These are phyloP conservation scores for Besnoitia besnoiti DNA, from an alignment of 169 alveolate genomes.

Conservation along the genomic window DNA sequence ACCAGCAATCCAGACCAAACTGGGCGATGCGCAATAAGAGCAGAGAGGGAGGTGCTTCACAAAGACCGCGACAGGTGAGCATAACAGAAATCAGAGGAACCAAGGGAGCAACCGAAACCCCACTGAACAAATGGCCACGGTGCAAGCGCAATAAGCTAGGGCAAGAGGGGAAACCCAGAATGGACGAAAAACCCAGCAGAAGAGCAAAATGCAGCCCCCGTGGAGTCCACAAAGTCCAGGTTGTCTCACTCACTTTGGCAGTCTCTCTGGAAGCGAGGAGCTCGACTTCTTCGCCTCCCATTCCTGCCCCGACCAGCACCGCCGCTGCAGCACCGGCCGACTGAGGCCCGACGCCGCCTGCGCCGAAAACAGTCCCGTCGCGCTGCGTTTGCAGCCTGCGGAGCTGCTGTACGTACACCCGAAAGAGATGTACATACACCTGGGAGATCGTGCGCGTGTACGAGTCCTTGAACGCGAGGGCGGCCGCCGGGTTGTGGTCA, in stretches of 20 bases:
- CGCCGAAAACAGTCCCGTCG: background rate
- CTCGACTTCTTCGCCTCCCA: slow-evolving; percentile 1
- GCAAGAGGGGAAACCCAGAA: background rate
- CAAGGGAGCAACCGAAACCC: background rate
- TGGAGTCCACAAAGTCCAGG: background rate
- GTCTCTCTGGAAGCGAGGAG: background rate
- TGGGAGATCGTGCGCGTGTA: slow-evolving; percentile 47
- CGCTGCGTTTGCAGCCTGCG: background rate
- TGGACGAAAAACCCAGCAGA: background rate
- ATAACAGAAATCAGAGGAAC: background rate
- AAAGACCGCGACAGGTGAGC: background rate
- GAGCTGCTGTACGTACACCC: slow-evolving; percentile 36
- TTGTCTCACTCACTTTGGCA: background rate
- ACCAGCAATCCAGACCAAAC: background rate
- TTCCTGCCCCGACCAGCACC: background rate
- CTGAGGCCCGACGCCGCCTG: background rate
- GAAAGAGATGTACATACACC: slow-evolving; percentile 45
- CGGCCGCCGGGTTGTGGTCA: slow-evolving; percentile 41
- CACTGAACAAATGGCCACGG: too few species aligned
- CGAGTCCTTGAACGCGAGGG: slow-evolving; percentile 29
- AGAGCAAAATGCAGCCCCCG: background rate
- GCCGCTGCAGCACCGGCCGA: background rate
- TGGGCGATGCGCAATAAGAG: background rate
- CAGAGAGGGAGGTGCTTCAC: background rate
- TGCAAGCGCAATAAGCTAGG: background rate